A percentile compares a stretch with the other conserved stretches of the same genome.
Evolutionary conservation across 1,139 yeast species (phyloP).

Genomic region (Suhomyces bokatorum): DNA sequence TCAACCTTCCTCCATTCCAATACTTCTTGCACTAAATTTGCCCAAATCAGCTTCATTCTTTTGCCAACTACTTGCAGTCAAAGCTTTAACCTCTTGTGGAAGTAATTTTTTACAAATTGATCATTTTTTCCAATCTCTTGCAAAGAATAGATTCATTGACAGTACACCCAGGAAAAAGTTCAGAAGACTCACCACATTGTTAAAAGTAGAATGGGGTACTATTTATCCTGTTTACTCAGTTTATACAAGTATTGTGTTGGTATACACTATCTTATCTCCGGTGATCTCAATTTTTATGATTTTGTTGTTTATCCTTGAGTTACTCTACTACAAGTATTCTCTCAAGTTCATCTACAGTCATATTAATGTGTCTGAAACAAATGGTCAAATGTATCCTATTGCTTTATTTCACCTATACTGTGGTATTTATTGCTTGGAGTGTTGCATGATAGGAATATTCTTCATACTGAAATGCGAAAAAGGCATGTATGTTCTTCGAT

Average conservation of each 20-base stretch:
- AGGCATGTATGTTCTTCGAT: slow-evolving; percentile 34
- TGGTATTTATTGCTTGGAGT: slow-evolving; percentile 79
- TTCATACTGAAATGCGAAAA: slow-evolving; percentile 53
- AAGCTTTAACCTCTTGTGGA: slow-evolving; percentile 75
- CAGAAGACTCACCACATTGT: slow-evolving; percentile 42
- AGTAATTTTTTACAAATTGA: slow-evolving; percentile 59
- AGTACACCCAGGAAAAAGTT: slow-evolving; percentile 63
- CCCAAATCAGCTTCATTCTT: slow-evolving; percentile 85
- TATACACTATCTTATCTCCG: slow-evolving; percentile 79
- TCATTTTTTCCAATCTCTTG: slow-evolving; percentile 41
- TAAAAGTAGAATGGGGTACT: slow-evolving; percentile 70
- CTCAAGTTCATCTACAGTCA: slow-evolving; percentile 55
- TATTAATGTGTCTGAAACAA: slow-evolving; percentile 58
- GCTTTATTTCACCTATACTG: slow-evolving; percentile 75
- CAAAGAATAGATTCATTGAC: slow-evolving; percentile 42
- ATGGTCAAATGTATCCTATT: slow-evolving; percentile 68
- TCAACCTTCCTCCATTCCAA: slow-evolving; percentile 72
- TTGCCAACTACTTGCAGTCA: slow-evolving; percentile 68
- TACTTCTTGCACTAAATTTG: slow-evolving; percentile 67
- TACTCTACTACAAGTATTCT: slow-evolving; percentile 69
- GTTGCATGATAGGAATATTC: slow-evolving; percentile 74
- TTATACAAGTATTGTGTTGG: slow-evolving; percentile 72
- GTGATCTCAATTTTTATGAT: slow-evolving; percentile 64
- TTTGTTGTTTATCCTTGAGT: slow-evolving; percentile 56
- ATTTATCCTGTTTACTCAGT: slow-evolving; percentile 74